These are phyloP conservation scores for Boechera stricta DNA, from an alignment of 345 rosid species.

Conservation along the genomic window DNA sequence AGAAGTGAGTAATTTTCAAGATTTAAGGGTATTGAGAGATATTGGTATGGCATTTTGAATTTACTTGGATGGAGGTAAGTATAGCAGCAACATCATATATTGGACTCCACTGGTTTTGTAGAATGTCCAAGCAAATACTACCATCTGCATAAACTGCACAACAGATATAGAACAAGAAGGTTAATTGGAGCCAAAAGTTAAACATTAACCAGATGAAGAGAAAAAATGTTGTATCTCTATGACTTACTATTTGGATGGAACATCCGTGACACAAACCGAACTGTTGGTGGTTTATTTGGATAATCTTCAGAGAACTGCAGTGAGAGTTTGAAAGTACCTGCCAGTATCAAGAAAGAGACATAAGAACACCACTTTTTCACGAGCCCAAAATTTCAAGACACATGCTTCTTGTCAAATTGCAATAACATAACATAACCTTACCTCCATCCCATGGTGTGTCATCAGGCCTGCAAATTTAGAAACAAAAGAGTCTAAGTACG, in stretches of 20 bases:
- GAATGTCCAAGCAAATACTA: slow-evolving; percentile 91
- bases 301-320: slow-evolving; percentile 68
- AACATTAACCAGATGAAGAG: neutral
- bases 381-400: slow-evolving; percentile 7
- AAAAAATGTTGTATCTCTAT: neutral
- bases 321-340: slow-evolving; percentile 72
- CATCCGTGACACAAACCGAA: slow-evolving; percentile 72
- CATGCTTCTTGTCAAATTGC: neutral
- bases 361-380: slow-evolving; percentile 3
- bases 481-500: slow-evolving; percentile 14
- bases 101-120: slow-evolving; percentile 99
- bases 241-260: slow-evolving; percentile 73
- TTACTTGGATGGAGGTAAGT: slow-evolving; percentile 94
- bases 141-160: slow-evolving; percentile 94
- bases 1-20: neutral
- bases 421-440: slow-evolving; percentile 23
- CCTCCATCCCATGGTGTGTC: slow-evolving; percentile 77
- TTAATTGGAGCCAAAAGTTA: neutral
- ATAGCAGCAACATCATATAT: slow-evolving; percentile 98
- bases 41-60: neutral
- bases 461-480: slow-evolving; percentile 55
- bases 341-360: slow-evolving; percentile 21
- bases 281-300: slow-evolving; percentile 74
- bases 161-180: slow-evolving; percentile 12
- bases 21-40: neutral